Base-by-base conservation (phyloP, 345 rosid species). In the Sisymbrium irio region DNA sequence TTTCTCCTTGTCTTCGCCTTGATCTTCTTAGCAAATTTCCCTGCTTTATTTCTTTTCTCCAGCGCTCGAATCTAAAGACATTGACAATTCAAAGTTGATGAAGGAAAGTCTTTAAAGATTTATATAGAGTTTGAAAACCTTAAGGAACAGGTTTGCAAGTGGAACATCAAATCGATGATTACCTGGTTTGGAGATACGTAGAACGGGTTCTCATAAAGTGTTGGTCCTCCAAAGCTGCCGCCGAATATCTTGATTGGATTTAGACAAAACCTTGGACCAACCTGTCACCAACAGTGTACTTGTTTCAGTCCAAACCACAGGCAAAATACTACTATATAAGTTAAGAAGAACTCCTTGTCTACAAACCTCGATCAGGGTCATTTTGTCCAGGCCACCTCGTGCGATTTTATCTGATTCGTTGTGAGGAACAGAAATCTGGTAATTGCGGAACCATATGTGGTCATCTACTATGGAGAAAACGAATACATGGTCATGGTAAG, bases 371-470 rank as follows among this genome's bases (percentile, higher is more conserved):
- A 95, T 73, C 70, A 95, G 97, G 12, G 97, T 92, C 99, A 95
- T 88, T 82, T 92, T 92, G 39, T 90, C 97, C 50, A 92, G 80
- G 44, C 98, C 97, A 32, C 98, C 97, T 57, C 88, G 81, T 42
- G 85, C 86, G 73, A 95, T 71, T 77, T 89, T 95, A 68, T 92
- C 97, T 3, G 98, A 72, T 74, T 88, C 99, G 15, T 85, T 89
- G 73, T 95, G 97, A 66, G 98, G 98, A 49, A 84, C 99, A 17
- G 96, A 82, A 74, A 90, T 88, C 99, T 95, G 94, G 83, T 92
- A 95, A 78, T 92, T 95, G 55, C 99, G 86, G 83, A 95, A 95
- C 99, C 99, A 95, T 76, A 95, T 85, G 69, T 95, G 99, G 69
- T 84, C 93, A 69, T 95, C 99, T 7, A 87, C 92, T 75, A 95